Percentiles rank a stretch among this genome's conserved stretches.
Conservation (phyloP, 2,329 filamentous ascomycete genomes). For the Sporothrix curviconia region DNA sequence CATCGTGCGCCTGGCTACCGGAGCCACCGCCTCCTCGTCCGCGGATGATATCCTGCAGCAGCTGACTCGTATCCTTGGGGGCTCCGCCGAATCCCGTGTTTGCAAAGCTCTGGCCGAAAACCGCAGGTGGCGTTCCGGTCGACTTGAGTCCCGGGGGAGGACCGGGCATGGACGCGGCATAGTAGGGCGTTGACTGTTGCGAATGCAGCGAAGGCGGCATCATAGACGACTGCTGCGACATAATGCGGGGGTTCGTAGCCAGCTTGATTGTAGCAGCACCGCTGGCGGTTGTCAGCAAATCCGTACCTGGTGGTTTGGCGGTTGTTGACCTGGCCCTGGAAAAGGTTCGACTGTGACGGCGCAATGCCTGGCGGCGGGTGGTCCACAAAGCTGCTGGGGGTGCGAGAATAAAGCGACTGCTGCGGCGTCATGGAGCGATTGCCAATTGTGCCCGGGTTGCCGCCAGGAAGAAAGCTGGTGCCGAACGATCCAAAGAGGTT, state of each 20-base stretch:
- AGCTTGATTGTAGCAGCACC: conserved; percentile 64
- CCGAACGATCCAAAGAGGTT: conserved; percentile 48
- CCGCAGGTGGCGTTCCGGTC: conserved; percentile 85
- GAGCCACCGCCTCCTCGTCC: conserved; percentile 50
- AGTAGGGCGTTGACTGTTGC: conserved; percentile 62
- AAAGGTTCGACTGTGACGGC: conserved; percentile 31
- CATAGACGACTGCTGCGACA: conserved; percentile 83
- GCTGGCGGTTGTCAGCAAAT: conserved; percentile 65
- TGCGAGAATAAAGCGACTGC: conserved; percentile 52
- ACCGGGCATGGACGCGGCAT: conserved; percentile 77
- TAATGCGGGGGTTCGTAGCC: conserved; percentile 69
- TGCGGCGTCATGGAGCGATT: conserved; percentile 23
- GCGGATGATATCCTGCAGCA: conserved; percentile 77
- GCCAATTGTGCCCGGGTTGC: conserved; percentile 26
- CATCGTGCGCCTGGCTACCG: conserved; percentile 69
- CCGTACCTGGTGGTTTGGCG: conserved; percentile 82
- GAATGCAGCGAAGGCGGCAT: conserved; percentile 62
- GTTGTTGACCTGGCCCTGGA: conserved; percentile 61
- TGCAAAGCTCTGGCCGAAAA: conserved; percentile 85
- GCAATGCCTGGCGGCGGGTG: conserved; percentile 30
- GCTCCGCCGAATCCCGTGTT: conserved; percentile 60
- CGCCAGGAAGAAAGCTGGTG: conserved; percentile 40
- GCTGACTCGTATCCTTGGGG: conserved; percentile 67
- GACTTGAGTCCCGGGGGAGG: conserved; percentile 94
- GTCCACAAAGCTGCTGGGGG: conserved; percentile 53